A percentile compares a stretch with the other conserved stretches of the same genome.
phyloP scores from a whole-genome alignment of 352 stramenopile genomes.

The Plasmopara viticola region DNA sequence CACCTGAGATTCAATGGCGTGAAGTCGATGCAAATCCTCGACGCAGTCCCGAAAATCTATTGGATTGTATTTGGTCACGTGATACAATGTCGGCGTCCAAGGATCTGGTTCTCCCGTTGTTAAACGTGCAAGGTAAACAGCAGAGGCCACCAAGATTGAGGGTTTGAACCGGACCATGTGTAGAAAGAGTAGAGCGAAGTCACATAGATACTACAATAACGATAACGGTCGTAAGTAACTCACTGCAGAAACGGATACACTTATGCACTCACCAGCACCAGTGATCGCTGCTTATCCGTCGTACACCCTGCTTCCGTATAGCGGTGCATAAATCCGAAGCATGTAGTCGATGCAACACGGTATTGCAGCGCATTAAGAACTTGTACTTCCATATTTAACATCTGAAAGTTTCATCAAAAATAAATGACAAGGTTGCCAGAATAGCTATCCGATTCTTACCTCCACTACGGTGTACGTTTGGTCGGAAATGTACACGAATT shows the following conservation, averaged over 20 bases:
- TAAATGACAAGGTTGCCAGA: slow-evolving; percentile 3
- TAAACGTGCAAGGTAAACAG: slow-evolving; percentile 67
- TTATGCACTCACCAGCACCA: slow-evolving; percentile 46
- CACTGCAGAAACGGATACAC: not conserved
- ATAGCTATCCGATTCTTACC: slow-evolving; percentile 21
- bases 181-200: slow-evolving; percentile 63
- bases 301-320: slow-evolving; percentile 52
- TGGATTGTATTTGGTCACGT: slow-evolving; percentile 71
- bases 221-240: not conserved
- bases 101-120: slow-evolving; percentile 54
- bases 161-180: slow-evolving; percentile 69
- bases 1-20: slow-evolving; percentile 52
- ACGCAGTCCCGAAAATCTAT: slow-evolving; percentile 63
- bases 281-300: slow-evolving; percentile 45
- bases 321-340: slow-evolving; percentile 64
- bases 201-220: slow-evolving; percentile 56
- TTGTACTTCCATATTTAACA: slow-evolving; percentile 79
- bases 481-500: slow-evolving; percentile 98
- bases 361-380: slow-evolving; percentile 73
- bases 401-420: slow-evolving; percentile 25
- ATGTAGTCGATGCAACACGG: slow-evolving; percentile 67
- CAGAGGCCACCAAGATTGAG: slow-evolving; percentile 61
- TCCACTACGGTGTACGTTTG: slow-evolving; percentile 89
- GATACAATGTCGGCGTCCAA: slow-evolving; percentile 77
- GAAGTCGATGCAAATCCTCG: slow-evolving; percentile 53